Evolutionary conservation across 2,329 filamentous ascomycete species (phyloP).

Genomic region (Xylaria sp.): DNA sequence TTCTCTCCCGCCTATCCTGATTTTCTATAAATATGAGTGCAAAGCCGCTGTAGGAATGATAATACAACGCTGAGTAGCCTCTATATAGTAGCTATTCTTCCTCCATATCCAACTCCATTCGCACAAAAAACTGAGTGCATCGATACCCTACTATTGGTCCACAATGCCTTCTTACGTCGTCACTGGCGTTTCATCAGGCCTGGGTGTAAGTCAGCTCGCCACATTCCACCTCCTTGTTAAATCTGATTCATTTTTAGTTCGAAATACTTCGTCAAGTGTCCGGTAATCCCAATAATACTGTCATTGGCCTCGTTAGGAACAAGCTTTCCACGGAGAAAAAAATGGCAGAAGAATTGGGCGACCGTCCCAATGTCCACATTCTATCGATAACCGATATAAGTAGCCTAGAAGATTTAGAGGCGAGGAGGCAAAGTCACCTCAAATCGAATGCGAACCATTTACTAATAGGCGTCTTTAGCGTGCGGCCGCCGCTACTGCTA

Average conservation of each 20-base stretch:
- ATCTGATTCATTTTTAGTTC: neutral
- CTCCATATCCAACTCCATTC: too few relatives aligned
- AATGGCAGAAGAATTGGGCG: neutral
- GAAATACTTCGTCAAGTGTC: conserved; percentile 12
- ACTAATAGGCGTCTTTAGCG: neutral
- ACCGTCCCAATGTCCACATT: neutral
- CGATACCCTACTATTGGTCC: too few relatives aligned
- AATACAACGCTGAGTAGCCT: too few relatives aligned
- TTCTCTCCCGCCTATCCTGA: too few relatives aligned
- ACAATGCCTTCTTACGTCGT: conserved; percentile 4
- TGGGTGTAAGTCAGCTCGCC: neutral
- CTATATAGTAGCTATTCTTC: too few relatives aligned
- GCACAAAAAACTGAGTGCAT: too few relatives aligned
- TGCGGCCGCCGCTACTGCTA: neutral
- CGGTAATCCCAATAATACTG: neutral
- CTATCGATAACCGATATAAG: conserved; percentile 6
- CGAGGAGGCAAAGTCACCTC: neutral
- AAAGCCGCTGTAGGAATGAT: too few relatives aligned
- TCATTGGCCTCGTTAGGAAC: conserved; percentile 12
- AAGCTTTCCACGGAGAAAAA: neutral
- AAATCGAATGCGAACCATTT: too few relatives aligned
- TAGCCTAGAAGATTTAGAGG: neutral
- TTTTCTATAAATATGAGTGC: too few relatives aligned
- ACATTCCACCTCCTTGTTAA: neutral
- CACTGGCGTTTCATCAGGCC: neutral